Base-by-base conservation (phyloP, 2,329 filamentous ascomycete species). In the Fusarium sambucinum region DNA sequence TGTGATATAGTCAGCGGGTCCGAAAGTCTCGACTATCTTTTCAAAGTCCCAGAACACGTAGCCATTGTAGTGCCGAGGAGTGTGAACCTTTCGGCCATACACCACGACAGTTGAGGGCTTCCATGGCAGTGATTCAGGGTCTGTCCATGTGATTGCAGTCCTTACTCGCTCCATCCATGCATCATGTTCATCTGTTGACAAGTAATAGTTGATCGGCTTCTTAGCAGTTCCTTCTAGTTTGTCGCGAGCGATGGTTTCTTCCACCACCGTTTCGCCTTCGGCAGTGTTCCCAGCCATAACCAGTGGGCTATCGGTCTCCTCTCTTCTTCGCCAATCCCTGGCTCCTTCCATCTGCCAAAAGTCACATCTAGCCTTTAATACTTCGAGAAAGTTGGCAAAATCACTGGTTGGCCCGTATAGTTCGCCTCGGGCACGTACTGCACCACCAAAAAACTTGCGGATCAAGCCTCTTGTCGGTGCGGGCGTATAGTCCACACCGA, bases 321-420 rank as follows among this genome's bases (percentile, higher is more conserved):
- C 87, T 51, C 85, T 80, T 69, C 87, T 81, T 69, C 92, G 83
- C 83, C 91, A 95, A 74, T 96, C 92, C 56, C 83, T 87, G 3
- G 86, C 85, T 2, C 91, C 89, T 69, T 93, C 90, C 86, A 95
- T 94, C 75, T 94, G 90, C 91, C 91, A 94, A 50, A 94, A 89
- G 72, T 95, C 92, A 74, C 92, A 95, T 55, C 92, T 84, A 12
- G 91, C 90, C 75, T 91, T 92, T 35, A 95, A 76, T 0, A 95
- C 89, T 42, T 94, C 90, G 12, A 95, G 80, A 66, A 96, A 95
- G 4, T 85, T 85, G 3, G 90, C 87, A 80, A 94, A 95, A 74
- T 95, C 92, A 55, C 90, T 91, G 45, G 86, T 86, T 38, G 86
- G 81, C 2, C 86, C 85, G 71, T 85, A 88, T 40, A 89, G 76